Percentiles rank a stretch among this genome's conserved stretches.
These are phyloP conservation scores for Plectosphaerella plurivora DNA, from an alignment of 2,329 filamentous ascomycete genomes.

Conservation along the genomic window DNA sequence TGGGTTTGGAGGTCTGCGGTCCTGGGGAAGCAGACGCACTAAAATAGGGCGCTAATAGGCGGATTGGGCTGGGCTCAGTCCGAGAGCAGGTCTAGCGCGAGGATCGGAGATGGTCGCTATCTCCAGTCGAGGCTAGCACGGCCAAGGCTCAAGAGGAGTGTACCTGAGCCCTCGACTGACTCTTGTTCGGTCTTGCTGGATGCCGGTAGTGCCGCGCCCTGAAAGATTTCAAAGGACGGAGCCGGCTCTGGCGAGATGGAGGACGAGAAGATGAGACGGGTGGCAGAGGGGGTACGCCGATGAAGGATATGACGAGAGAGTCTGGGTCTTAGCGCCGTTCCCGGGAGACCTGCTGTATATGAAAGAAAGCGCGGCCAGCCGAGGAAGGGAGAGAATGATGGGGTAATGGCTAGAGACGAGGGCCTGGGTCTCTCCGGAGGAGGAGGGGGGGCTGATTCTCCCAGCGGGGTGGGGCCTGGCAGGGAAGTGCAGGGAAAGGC, in stretches of 20 bases:
- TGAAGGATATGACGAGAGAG: constrained; percentile 15
- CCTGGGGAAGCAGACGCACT: constrained; percentile 14
- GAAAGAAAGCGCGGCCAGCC: constrained; percentile 8
- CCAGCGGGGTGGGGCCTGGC: constrained; percentile 11
- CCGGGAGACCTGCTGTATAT: constrained; percentile 13
- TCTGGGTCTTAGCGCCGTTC: constrained; percentile 15
- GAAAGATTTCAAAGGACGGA: neutral
- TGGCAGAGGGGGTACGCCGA: constrained; percentile 10
- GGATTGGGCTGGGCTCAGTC: constrained; percentile 15
- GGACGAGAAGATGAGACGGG: constrained; percentile 1
- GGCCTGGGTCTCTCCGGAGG: constrained; percentile 6
- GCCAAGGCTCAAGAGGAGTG: neutral
- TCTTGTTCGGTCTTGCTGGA: neutral
- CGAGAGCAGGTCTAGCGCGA: constrained; percentile 12
- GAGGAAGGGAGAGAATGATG: constrained; percentile 9
- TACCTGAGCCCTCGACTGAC: constrained; percentile 1
- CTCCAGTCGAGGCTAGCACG: constrained; percentile 2
- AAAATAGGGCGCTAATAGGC: constrained; percentile 15
- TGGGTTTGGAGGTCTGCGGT: constrained; percentile 5
- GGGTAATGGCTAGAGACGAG: constrained; percentile 8
- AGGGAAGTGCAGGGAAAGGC: constrained; percentile 2
- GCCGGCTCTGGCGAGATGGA: neutral
- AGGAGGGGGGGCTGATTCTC: constrained; percentile 9
- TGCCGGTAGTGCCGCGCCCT: constrained; percentile 2
- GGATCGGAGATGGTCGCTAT: constrained; percentile 13